A percentile compares a stretch with the other conserved stretches of the same genome.
Conservation (phyloP, 2,329 filamentous ascomycete species). For the Pseudodiploospora longispora region DNA sequence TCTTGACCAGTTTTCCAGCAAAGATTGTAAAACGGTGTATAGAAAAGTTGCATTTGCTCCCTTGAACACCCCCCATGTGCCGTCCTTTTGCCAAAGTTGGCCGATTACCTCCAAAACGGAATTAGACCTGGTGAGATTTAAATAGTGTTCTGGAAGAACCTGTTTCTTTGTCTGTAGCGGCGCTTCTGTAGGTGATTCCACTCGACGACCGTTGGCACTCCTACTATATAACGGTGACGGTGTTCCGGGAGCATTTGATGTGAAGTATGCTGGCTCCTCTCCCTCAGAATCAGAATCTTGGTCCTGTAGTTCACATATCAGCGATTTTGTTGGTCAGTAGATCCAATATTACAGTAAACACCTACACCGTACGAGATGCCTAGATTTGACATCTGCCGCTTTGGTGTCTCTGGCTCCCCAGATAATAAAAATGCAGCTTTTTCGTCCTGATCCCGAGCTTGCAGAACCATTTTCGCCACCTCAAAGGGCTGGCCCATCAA, state of each 20-base stretch:
- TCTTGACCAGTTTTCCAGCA: constrained; percentile 85
- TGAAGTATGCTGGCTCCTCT: constrained; percentile 82
- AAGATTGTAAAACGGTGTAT: constrained; percentile 77
- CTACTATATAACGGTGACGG: constrained; percentile 37
- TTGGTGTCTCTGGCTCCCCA: constrained; percentile 15
- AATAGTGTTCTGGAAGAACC: constrained; percentile 42
- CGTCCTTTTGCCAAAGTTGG: constrained; percentile 83
- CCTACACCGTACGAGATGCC: constrained; percentile 30
- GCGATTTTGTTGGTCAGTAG: not conserved
- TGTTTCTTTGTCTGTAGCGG: constrained; percentile 26
- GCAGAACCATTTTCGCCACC: constrained; percentile 88
- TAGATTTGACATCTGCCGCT: constrained; percentile 23
- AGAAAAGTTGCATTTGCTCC: constrained; percentile 87
- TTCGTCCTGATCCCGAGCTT: constrained; percentile 57
- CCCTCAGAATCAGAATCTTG: constrained; percentile 59
- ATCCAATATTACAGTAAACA: not conserved
- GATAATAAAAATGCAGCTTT: constrained; percentile 23
- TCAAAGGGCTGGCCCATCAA: constrained; percentile 93
- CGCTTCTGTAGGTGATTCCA: constrained; percentile 13
- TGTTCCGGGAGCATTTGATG: constrained; percentile 51
- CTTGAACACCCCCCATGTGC: constrained; percentile 91
- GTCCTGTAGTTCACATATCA: not conserved
- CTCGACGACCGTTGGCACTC: constrained; percentile 23
- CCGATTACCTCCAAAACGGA: constrained; percentile 80
- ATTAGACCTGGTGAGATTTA: constrained; percentile 65